A percentile compares a stretch with the other conserved stretches of the same genome.
These are phyloP conservation scores for Penicillium sp. DNA, from an alignment of 2,329 filamentous ascomycete genomes.

Conservation along the genomic window DNA sequence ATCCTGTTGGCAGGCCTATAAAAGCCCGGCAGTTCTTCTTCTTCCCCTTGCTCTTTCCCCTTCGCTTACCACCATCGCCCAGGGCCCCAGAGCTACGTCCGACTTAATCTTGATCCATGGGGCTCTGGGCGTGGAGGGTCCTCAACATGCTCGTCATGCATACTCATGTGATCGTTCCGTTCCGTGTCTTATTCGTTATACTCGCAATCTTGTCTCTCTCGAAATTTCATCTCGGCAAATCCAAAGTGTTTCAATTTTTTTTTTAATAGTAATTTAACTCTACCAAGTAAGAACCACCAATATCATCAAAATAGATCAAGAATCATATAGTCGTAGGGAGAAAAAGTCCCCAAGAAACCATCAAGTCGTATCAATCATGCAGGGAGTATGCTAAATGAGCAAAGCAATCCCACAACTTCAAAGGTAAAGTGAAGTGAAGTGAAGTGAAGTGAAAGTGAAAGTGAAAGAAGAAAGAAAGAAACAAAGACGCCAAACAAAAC, in stretches of 20 bases:
- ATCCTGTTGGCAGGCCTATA: background rate
- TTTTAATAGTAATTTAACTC: background rate
- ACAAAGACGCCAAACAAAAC: background rate
- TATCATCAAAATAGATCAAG: conserved; percentile 2
- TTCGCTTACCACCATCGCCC: no score
- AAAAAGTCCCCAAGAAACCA: conserved; percentile 4
- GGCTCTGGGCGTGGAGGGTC: background rate
- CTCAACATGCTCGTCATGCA: background rate
- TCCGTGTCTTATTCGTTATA: background rate
- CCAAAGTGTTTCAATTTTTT: conserved; percentile 2
- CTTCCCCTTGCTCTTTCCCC: no score
- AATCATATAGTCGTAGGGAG: conserved; percentile 6
- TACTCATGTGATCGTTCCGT: background rate
- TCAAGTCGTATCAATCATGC: conserved; percentile 18
- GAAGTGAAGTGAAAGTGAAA: background rate
- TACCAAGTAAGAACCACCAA: background rate
- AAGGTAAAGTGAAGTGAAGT: background rate
- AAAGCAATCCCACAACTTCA: conserved; percentile 2
- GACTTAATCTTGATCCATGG: no score
- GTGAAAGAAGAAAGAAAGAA: background rate
- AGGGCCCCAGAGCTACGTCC: no score
- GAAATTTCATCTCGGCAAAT: background rate
- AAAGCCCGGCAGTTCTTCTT: background rate
- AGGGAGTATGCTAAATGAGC: conserved; percentile 4
- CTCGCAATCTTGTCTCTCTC: background rate